A percentile compares a stretch with the other conserved stretches of the same genome.
These are phyloP conservation scores for Tremellales sp. DNA, from an alignment of 1,284 basidiomycete genomes.

Conservation along the genomic window DNA sequence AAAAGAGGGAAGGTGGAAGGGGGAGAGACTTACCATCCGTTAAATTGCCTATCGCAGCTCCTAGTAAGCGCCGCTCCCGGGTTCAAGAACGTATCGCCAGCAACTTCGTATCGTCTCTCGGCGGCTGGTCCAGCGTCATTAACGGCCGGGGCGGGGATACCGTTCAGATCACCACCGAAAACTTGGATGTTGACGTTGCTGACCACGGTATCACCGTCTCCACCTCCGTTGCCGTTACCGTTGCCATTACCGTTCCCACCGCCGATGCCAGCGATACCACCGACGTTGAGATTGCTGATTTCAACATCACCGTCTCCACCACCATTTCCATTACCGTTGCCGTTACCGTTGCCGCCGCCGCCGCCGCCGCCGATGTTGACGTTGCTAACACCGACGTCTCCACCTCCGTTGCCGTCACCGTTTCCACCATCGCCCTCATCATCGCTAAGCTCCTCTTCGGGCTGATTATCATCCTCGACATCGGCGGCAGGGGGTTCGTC, in stretches of 20 bases:
- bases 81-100: conserved; percentile 55
- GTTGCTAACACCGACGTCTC: neutral
- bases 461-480: too few species aligned
- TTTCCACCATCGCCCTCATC: neutral
- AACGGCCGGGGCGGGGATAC: conserved; percentile 14
- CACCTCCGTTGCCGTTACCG: neutral
- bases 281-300: too few species aligned
- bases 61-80: conserved; percentile 55
- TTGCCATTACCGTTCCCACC: too few species aligned
- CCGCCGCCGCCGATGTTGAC: too few species aligned
- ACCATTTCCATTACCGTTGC: neutral
- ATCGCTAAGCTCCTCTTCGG: too few species aligned
- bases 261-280: too few species aligned
- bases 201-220: neutral
- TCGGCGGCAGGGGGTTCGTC: too few species aligned
- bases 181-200: conserved; percentile 56
- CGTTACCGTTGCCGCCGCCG: neutral
- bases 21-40: conserved; percentile 18
- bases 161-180: conserved; percentile 54
- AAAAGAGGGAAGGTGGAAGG: neutral
- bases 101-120: conserved; percentile 26
- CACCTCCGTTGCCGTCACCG: neutral
- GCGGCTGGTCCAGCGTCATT: neutral
- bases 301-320: neutral
- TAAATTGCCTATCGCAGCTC: conserved; percentile 50